phyloP scores from a whole-genome alignment of 169 alveolate species.

The Eimeria maxima region DNA sequence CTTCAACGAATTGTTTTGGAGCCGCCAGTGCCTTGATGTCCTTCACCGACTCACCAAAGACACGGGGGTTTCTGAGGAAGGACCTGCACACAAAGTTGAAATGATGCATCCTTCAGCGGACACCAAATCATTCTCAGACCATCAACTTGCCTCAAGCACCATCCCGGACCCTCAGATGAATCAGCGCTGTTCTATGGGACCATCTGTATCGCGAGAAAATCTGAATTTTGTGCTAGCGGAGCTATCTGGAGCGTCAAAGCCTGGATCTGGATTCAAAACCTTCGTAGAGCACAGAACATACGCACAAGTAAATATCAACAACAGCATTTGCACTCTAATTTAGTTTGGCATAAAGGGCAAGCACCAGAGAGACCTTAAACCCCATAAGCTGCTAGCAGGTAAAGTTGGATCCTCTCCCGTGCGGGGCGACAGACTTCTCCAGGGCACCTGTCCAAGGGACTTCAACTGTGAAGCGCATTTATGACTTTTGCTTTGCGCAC shows the following conservation, averaged over 20 bases:
- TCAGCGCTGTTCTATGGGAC: neutral
- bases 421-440: neutral
- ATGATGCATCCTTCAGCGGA: neutral
- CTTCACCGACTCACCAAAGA: neutral
- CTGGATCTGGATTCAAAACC: conserved; percentile 79
- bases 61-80: neutral
- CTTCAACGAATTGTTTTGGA: conserved; percentile 81
- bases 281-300: conserved; percentile 78
- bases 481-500: conserved; percentile 72
- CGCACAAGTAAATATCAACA: conserved; percentile 52
- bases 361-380: neutral
- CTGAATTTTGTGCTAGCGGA: conserved; percentile 50
- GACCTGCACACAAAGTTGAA: neutral
- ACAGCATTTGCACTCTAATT: neutral
- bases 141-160: neutral
- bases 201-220: conserved; percentile 61
- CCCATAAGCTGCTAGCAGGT: neutral
- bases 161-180: neutral
- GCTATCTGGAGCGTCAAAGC: conserved; percentile 66
- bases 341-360: neutral
- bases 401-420: neutral
- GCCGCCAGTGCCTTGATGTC: conserved; percentile 67
- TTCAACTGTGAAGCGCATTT: neutral
- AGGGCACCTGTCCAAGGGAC: neutral
- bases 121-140: neutral